Evolutionary conservation across 306 rosid species (phyloP).

Genomic region (Sphenostylis stenocarpa): DNA sequence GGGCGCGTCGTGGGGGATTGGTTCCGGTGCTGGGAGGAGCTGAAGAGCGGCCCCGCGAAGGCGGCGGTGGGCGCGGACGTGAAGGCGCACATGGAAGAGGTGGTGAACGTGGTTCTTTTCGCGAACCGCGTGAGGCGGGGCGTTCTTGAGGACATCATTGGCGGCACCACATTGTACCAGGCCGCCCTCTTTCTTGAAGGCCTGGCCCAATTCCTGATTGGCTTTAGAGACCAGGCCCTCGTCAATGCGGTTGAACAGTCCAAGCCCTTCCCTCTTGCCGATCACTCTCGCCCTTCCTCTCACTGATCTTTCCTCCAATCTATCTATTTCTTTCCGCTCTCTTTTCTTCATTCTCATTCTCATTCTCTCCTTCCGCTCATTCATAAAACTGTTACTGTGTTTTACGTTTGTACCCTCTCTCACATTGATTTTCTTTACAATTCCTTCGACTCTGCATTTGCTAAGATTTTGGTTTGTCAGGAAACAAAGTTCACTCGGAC

Average conservation of each 20-base stretch:
- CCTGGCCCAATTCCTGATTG: conserved; percentile 64
- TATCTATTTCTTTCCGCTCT: too few relatives aligned
- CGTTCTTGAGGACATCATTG: conserved; percentile 59
- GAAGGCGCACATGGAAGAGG: conserved; percentile 54
- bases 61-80: conserved; percentile 39
- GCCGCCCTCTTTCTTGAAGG: conserved; percentile 69
- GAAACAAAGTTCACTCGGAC: too few relatives aligned
- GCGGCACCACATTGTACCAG: conserved; percentile 49
- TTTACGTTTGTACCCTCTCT: too few relatives aligned
- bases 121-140: conserved; percentile 67
- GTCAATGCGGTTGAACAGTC: conserved; percentile 36
- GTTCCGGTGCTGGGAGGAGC: conserved; percentile 35
- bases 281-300: neutral
- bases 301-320: neutral
- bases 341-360: too few relatives aligned
- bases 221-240: conserved; percentile 50
- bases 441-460: too few relatives aligned
- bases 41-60: conserved; percentile 30
- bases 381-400: too few relatives aligned
- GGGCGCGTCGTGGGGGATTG: conserved; percentile 44
- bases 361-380: too few relatives aligned
- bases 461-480: too few relatives aligned
- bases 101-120: conserved; percentile 55
- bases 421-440: too few relatives aligned
- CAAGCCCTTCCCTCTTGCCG: conserved; percentile 6